A percentile compares a stretch with the other conserved stretches of the same genome.
Evolutionary conservation across 345 rosid genomes (phyloP).

Genomic region (thale cress (Arabidopsis thaliana)): DNA sequence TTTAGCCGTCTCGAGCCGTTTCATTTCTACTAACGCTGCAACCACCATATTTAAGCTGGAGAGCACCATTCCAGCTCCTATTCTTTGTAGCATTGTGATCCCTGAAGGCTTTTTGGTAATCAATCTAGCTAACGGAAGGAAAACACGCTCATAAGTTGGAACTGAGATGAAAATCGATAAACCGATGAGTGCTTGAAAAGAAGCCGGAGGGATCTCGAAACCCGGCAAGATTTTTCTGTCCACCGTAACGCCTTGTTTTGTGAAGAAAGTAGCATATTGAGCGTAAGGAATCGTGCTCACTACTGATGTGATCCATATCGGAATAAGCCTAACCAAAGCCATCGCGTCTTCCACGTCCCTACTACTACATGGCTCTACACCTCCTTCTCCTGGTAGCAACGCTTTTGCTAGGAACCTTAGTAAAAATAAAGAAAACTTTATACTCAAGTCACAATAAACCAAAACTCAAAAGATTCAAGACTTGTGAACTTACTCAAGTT

Average conservation of each 20-base stretch:
- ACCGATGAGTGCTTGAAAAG: slow-evolving; percentile 68
- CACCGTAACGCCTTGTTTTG: slow-evolving; percentile 85
- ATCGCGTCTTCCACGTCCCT: slow-evolving; percentile 87
- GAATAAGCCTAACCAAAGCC: slow-evolving; percentile 67
- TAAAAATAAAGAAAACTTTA: slow-evolving; percentile 5
- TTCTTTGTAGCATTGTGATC: slow-evolving; percentile 78
- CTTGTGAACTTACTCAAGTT: slow-evolving; percentile 14
- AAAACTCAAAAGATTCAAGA: neutral
- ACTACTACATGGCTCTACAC: slow-evolving; percentile 55
- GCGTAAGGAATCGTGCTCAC: slow-evolving; percentile 63
- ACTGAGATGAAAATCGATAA: slow-evolving; percentile 63
- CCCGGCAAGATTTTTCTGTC: slow-evolving; percentile 55
- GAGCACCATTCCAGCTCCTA: slow-evolving; percentile 70
- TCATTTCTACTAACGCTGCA: slow-evolving; percentile 65
- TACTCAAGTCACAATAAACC: neutral
- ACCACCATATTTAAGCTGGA: slow-evolving; percentile 63
- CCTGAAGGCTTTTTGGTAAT: slow-evolving; percentile 67
- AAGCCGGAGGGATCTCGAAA: slow-evolving; percentile 72
- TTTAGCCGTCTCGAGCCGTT: slow-evolving; percentile 55
- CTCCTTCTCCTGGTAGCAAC: slow-evolving; percentile 45
- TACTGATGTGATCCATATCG: slow-evolving; percentile 76
- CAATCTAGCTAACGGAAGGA: slow-evolving; percentile 66
- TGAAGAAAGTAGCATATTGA: slow-evolving; percentile 76
- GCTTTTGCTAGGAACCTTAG: slow-evolving; percentile 57
- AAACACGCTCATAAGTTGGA: slow-evolving; percentile 67